Evolutionary conservation across 108 stramenopile species (phyloP), one percentile per base, ranked within the genome.

Genomic region (Cyclotella atomus): DNA sequence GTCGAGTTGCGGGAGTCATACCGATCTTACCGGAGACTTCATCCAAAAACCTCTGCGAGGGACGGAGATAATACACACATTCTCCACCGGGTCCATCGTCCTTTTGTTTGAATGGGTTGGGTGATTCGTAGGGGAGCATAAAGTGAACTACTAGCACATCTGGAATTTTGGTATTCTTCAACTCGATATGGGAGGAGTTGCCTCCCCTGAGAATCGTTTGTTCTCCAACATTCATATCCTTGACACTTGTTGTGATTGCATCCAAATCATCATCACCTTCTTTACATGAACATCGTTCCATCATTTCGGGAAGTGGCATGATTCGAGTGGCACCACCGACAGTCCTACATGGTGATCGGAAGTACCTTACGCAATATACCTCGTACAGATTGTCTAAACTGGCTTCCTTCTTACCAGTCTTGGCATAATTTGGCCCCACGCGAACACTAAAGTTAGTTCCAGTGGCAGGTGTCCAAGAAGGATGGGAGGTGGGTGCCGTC

Each of bases 81-180:
- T 84, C 83, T 29, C 77, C 83, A 0, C 83, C 77, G 0, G 66
- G 57, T 2, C 85, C 85, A 59, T 86, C 85, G 34, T 83, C 83
- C 24, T 56, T 71, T 29, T 64, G 65, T 56, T 75, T 76, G 71
- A 86, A 86, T 65, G 81, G 53, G 65, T 70, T 77, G 28, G 85
- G 85, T 33, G 79, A 59, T 41, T 83, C 77, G 79, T 71, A 71
- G 46, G 85, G 85, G 35, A 86, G 70, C 54, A 68, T 55, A 75
- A 79, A 79, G 45, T 83, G 77, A n/a, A 83, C 75, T 10, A 86
- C 71, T 2, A 86, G 68, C 2, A 86, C 82, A 38, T 83, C 74
- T 0, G 85, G 85, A 15, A 83, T 59, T 41, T 71, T 67, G 33
- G 73, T 74, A 30, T 60, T 67, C 35, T 49, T 53, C 8, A 82